Base-by-base conservation (phyloP, 169 alveolate genomes). In the Plasmodium coatneyi region DNA sequence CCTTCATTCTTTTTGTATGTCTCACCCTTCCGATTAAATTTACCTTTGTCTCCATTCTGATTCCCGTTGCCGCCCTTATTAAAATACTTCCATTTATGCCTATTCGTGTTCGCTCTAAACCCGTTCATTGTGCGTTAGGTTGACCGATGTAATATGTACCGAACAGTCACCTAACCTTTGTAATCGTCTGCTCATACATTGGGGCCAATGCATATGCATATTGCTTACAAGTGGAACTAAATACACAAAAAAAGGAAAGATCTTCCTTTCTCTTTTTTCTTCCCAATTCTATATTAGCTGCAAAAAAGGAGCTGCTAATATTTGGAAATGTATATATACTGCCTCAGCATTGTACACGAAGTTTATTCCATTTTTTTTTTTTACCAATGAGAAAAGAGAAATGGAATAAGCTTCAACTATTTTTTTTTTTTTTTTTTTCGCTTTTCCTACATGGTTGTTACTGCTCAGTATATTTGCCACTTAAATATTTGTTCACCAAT, bases 121-220 rank as follows among this genome's bases (percentile, higher is more conserved):
- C 94, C 94, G 19, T 89, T 79, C 94, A 89, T 89, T 34, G 46
- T 89, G 52, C 19, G 3, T 22, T 1, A 2, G 12, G 25, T 74
- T 25, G 56, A 7, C 46, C 56, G 56, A 74, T 39, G 12, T 2
- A 32, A 0, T 74, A 46, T 3, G 19, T 14, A 12, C 19, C 5
- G 14, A 14, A 49, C 60, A 49, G 60, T 49, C 60, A 16, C 25
- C 60, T 49, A 3, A 2, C 19, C 7, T 49, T 49, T 49, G 60
- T 49, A 49, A 49, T 49, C 22, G 60, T 49, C 25, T 22, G 6
- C 60, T 49, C 60, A 14, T 49, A 14, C 7, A 49, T 49, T 49
- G 25, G 60, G 9, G 7, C 60, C 60, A 12, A 49, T 49, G 60
- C 54, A 43, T 10, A 32, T 30, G 22, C 36, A 34, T 39, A n/a